Base-by-base conservation (phyloP, 345 rosid genomes). In the Camelina laxa region DNA sequence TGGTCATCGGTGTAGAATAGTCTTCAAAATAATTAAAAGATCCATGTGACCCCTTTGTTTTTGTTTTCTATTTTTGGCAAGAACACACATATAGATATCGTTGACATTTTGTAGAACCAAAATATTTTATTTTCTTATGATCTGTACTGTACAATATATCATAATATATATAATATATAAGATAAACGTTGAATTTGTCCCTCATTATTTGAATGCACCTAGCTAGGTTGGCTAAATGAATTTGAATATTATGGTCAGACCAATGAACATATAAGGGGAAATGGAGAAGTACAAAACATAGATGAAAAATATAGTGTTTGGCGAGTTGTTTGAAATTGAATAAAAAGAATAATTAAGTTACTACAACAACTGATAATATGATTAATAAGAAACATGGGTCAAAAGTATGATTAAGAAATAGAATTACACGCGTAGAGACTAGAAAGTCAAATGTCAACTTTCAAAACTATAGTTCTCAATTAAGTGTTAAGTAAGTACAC, bases 401-500 rank as follows among this genome's bases (percentile, higher is more conserved):
- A 24, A 24, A 33, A 59, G 17, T 17, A 58, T 24, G 27, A 36
- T 51, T 14, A 19, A 57, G 33, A 57, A 35, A 53, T 30, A 49
- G 55, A 48, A 16, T 30, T 57, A 69, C 56, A 69, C 55, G 55
- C 31, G 30, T 16, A 42, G 31, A 19, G 41, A 67, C 30, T 16
- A 42, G 20, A 19, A 61, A 67, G 72, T 39, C 62, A 39, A 39
- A 41, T 48, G 76, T 72, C 76, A 72, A 62, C 35, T 44, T 51
- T 62, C 35, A 53, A 62, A 51, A 62, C 69, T 72, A 38, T 61
- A 72, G 62, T 62, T 61, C 53, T 51, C 42, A 61, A 41, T 36
- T 53, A 63, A 73, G 70, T 73, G 76, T 60, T 61, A 33, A 61
- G 53, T 24, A 62, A 51, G 44, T 72, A 62, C 44, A 38, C 30